Evolutionary conservation across 139 green algal genomes (phyloP).

Genomic region (Volvox africanus): DNA sequence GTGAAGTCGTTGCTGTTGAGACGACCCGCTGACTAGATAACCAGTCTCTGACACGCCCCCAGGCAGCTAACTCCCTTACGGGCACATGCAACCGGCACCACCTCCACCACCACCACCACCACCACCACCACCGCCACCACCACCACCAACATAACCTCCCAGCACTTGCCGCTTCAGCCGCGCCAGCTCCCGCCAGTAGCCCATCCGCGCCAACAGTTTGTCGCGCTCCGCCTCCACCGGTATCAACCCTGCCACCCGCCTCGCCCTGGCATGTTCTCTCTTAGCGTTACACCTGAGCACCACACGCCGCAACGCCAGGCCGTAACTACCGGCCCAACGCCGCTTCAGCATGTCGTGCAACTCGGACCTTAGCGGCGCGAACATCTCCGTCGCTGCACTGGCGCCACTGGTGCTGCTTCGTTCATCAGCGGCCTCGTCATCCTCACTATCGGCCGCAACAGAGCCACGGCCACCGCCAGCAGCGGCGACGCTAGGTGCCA

Average conservation of each 20-base stretch:
- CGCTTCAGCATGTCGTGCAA: conserved; percentile 30
- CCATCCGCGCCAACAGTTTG: neutral
- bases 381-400: neutral
- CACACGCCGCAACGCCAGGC: conserved; percentile 19
- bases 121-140: too few species aligned
- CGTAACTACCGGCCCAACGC: conserved; percentile 28
- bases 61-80: too few species aligned
- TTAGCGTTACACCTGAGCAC: neutral
- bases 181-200: conserved; percentile 30
- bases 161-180: conserved; percentile 7
- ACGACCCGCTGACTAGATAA: too few species aligned
- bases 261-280: neutral
- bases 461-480: neutral
- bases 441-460: neutral
- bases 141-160: too few species aligned
- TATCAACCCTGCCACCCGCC: conserved; percentile 4
- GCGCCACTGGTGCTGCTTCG: neutral
- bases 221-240: conserved; percentile 23
- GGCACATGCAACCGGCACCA: too few species aligned
- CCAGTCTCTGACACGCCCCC: too few species aligned
- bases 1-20: too few species aligned
- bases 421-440: neutral
- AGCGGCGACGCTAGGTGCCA: neutral
- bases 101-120: too few species aligned
- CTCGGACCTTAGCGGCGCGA: neutral